Percentiles rank a stretch among this genome's conserved stretches.
Evolutionary conservation across 2,329 filamentous ascomycete species (phyloP).

Genomic region (Stylonectria norvegica): DNA sequence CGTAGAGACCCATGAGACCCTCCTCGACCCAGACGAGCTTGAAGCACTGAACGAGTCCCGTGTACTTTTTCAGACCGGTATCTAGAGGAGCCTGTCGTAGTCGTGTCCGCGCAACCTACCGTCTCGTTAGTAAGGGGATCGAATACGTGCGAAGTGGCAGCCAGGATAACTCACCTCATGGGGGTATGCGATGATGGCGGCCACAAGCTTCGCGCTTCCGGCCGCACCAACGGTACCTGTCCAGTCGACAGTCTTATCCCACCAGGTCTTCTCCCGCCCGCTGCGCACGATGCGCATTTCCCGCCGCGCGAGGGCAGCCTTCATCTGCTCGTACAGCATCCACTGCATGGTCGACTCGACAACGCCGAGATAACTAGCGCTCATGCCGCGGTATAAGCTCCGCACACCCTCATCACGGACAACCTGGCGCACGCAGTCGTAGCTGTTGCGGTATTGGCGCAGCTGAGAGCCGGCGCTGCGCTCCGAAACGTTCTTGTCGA

Average conservation of each 20-base stretch:
- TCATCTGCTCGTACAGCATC: constrained; percentile 93
- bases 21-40: constrained; percentile 84
- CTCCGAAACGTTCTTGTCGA: constrained; percentile 79
- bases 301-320: constrained; percentile 64
- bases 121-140: constrained; percentile 1
- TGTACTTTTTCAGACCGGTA: constrained; percentile 76
- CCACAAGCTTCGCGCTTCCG: constrained; percentile 80
- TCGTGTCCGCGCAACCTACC: constrained; percentile 73
- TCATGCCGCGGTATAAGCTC: constrained; percentile 86
- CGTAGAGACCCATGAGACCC: constrained; percentile 80
- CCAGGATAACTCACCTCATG: constrained; percentile 64
- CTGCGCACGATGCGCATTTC: constrained; percentile 55
- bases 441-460: constrained; percentile 79
- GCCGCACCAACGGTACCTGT: constrained; percentile 76
- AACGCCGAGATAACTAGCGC: constrained; percentile 86
- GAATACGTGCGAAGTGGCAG: not conserved
- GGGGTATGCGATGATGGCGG: constrained; percentile 82
- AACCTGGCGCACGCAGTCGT: constrained; percentile 83
- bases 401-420: constrained; percentile 74
- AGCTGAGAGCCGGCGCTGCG: constrained; percentile 50
- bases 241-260: constrained; percentile 75
- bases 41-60: constrained; percentile 84
- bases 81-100: constrained; percentile 78
- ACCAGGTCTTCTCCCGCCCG: constrained; percentile 62
- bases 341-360: constrained; percentile 89